phyloP scores from a whole-genome alignment of 495 filamentous ascomycete genomes.

The Xylaria flabelliformis region DNA sequence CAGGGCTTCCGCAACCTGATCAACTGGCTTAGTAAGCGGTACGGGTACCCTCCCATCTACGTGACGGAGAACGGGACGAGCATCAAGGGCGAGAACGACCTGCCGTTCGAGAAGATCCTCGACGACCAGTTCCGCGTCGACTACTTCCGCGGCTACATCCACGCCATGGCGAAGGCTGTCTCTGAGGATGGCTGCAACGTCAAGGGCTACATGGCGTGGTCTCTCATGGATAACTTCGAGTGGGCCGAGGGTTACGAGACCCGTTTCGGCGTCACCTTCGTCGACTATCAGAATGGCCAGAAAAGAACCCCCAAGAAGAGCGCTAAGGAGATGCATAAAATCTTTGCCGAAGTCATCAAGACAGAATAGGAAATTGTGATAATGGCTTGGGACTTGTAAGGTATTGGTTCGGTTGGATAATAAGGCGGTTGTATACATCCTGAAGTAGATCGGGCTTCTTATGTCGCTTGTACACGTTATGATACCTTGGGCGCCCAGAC shows the following conservation, averaged over 20 bases:
- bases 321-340: conserved; percentile 66
- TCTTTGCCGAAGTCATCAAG: conserved; percentile 58
- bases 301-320: conserved; percentile 82
- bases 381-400: conserved; percentile 1
- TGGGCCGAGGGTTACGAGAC: conserved; percentile 84
- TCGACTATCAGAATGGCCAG: conserved; percentile 77
- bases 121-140: conserved; percentile 76
- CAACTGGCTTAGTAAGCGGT: conserved; percentile 79
- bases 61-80: conserved; percentile 85
- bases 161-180: conserved; percentile 71
- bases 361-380: conserved; percentile 29
- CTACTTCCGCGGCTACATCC: conserved; percentile 77
- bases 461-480: conserved; percentile 13
- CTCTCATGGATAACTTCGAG: conserved; percentile 76
- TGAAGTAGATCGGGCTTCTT: conserved; percentile 3
- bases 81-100: conserved; percentile 78
- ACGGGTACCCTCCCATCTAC: conserved; percentile 75
- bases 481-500: conserved; percentile 22
- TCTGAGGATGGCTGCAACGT: conserved; percentile 73
- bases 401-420: conserved; percentile 4
- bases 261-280: conserved; percentile 79
- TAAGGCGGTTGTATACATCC: conserved; percentile 3
- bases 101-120: conserved; percentile 69
- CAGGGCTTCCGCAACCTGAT: conserved; percentile 77
- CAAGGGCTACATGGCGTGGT: conserved; percentile 79